A percentile compares a stretch with the other conserved stretches of the same genome.
These are phyloP conservation scores for Pythium rhizo-oryzae DNA, from an alignment of 352 stramenopile genomes.

Conservation along the genomic window DNA sequence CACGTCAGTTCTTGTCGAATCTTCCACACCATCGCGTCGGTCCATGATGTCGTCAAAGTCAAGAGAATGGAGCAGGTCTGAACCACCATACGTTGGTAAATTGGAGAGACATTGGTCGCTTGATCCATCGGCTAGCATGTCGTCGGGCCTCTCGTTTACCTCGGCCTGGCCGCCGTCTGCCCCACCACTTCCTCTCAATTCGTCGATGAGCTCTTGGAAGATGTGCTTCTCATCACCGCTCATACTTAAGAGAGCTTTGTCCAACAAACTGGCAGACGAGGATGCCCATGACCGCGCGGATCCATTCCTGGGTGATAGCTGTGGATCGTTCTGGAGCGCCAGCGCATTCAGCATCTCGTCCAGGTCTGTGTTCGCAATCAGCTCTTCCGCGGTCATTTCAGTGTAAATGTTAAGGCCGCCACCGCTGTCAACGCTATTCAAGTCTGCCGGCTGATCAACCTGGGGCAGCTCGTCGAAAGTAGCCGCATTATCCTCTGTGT, in stretches of 20 bases:
- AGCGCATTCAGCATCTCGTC: slow-evolving; percentile 78
- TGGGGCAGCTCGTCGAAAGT: slow-evolving; percentile 75
- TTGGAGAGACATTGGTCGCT: slow-evolving; percentile 23
- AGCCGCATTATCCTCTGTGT: slow-evolving; percentile 45
- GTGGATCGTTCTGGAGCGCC: slow-evolving; percentile 58
- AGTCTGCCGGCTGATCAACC: slow-evolving; percentile 58
- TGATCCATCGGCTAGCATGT: slow-evolving; percentile 20
- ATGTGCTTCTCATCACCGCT: slow-evolving; percentile 70
- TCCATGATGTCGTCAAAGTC: slow-evolving; percentile 30
- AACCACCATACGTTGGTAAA: slow-evolving; percentile 20
- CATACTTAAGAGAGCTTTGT: slow-evolving; percentile 53
- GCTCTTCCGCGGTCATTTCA: slow-evolving; percentile 73
- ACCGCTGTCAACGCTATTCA: slow-evolving; percentile 66
- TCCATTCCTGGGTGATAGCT: too few species aligned
- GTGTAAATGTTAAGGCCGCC: slow-evolving; percentile 56
- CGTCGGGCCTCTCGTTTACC: slow-evolving; percentile 17
- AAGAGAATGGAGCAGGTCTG: slow-evolving; percentile 33
- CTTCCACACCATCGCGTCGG: neutral
- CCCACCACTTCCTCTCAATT: slow-evolving; percentile 28
- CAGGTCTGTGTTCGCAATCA: slow-evolving; percentile 76
- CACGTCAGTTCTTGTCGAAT: slow-evolving; percentile 1
- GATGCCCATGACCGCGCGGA: too few species aligned
- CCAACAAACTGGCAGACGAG: slow-evolving; percentile 45
- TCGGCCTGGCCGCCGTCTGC: neutral
- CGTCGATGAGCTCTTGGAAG: slow-evolving; percentile 67